Evolutionary conservation across 1,284 basidiomycete genomes (phyloP).

Genomic region (Moesziomyces sp.): DNA sequence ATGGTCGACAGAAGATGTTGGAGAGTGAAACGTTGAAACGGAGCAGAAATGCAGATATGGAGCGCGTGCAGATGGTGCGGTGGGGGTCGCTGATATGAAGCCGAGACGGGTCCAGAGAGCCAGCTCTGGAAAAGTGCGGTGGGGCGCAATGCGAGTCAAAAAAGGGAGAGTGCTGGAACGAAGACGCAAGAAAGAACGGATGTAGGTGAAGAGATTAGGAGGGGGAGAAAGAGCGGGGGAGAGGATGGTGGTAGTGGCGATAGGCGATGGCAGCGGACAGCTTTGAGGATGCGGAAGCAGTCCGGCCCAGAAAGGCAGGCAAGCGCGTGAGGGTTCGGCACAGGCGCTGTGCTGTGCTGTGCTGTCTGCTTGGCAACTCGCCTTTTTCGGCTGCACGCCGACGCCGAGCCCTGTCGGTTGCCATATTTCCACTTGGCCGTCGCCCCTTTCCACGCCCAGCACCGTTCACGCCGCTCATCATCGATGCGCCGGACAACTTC

Average conservation of each 20-base stretch:
- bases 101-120: conserved; percentile 12
- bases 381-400: conserved; percentile 3
- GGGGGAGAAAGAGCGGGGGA: not conserved
- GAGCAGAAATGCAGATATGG: not conserved
- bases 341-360: not conserved
- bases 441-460: too few relatives aligned
- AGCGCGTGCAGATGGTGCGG: too few relatives aligned
- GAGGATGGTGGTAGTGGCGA: not conserved
- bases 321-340: too few relatives aligned
- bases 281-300: not conserved
- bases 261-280: too few relatives aligned
- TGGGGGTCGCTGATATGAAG: too few relatives aligned
- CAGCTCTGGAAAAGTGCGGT: conserved; percentile 15
- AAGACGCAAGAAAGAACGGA: not conserved
- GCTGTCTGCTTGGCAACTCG: too few relatives aligned
- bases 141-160: conserved; percentile 1
- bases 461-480: too few relatives aligned
- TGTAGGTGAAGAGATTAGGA: not conserved
- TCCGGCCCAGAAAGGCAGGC: too few relatives aligned
- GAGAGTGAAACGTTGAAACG: not conserved
- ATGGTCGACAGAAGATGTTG: not conserved
- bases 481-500: too few relatives aligned
- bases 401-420: conserved; percentile 1
- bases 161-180: not conserved
- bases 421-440: too few relatives aligned